Base-by-base conservation (phyloP, 257 asterid genomes). In the Rhazya stricta region DNA sequence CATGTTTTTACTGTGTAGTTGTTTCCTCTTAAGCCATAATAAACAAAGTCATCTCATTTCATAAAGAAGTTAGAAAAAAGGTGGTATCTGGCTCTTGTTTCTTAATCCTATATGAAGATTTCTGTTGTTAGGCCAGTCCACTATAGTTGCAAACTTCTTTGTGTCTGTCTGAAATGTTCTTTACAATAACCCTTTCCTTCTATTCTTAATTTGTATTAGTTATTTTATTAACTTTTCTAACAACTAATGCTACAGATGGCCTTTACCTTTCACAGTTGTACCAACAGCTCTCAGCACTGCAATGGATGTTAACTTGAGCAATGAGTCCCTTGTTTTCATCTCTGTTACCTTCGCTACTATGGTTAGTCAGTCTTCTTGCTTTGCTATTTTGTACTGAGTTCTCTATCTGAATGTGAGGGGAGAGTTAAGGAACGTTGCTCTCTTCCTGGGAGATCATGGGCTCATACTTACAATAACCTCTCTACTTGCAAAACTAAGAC, bases 251-350 rank as follows among this genome's bases (percentile, higher is more conserved):
- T 83, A 92, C 95, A 89, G 94, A 94, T 86, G 91, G 91, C 85
- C 90, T 90, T 89, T 91, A 86, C 92, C 87, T 91, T 92, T 91
- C 91, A 86, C 99, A 95, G 99, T 95, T 89, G 98, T 95, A 84
- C 99, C 99, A 45, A 92, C 94, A 76, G 97, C 97, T 80, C 94
- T 95, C 84, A 80, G 96, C 89, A 95, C 99, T 50, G 98, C 99
- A 66, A 85, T 95, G 98, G 99, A 95, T 85, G 80, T 95, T 77
- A 95, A 95, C 86, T 89, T 95, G 85, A 95, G 98, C 91, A 95
- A 95, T 73, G 96, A 82, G 27, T 95, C 99, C 73, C 91, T 95
- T 80, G 99, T 95, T 84, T 95, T 92, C 93, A 90, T 95, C 88
- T 89, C 99, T 29, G 99, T 95, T 74, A 95, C 99, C 79, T 95